These are phyloP conservation scores for Barnettozyma wickerhamii DNA, from an alignment of 805 yeast genomes.

Conservation along the genomic window DNA sequence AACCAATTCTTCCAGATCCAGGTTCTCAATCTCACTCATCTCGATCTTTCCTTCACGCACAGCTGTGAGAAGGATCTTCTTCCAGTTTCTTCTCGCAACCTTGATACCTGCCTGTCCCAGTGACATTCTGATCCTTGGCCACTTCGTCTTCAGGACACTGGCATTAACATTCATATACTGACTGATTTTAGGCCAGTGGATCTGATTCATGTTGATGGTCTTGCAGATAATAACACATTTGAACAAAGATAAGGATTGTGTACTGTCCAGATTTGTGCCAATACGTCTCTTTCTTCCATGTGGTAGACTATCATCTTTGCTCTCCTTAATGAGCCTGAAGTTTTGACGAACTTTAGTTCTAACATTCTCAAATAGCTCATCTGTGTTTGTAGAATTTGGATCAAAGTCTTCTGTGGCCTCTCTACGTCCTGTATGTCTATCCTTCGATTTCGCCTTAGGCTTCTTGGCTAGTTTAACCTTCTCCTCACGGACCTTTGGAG, in stretches of 20 bases:
- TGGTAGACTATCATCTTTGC: neutral
- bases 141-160: constrained; percentile 51
- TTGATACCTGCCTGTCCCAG: constrained; percentile 59
- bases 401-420: constrained; percentile 7
- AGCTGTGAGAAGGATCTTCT: constrained; percentile 52
- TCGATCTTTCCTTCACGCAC: constrained; percentile 52
- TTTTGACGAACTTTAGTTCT: constrained; percentile 6
- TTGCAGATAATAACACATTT: constrained; percentile 66
- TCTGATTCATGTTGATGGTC: constrained; percentile 50
- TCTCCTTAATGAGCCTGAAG: constrained; percentile 2
- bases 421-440: constrained; percentile 3
- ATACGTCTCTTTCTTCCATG: constrained; percentile 18
- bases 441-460: neutral
- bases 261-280: constrained; percentile 14
- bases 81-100: constrained; percentile 57
- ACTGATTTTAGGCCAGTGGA: constrained; percentile 64
- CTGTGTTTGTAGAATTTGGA: constrained; percentile 2
- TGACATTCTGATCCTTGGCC: constrained; percentile 63
- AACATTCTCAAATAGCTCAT: constrained; percentile 10
- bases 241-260: constrained; percentile 34
- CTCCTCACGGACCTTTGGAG: neutral
- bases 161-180: constrained; percentile 39
- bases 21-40: constrained; percentile 43
- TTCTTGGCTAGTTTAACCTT: no score
- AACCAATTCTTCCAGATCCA: constrained; percentile 49